phyloP scores from a whole-genome alignment of 768 basidiomycete genomes.

The Kwoniella pini region DNA sequence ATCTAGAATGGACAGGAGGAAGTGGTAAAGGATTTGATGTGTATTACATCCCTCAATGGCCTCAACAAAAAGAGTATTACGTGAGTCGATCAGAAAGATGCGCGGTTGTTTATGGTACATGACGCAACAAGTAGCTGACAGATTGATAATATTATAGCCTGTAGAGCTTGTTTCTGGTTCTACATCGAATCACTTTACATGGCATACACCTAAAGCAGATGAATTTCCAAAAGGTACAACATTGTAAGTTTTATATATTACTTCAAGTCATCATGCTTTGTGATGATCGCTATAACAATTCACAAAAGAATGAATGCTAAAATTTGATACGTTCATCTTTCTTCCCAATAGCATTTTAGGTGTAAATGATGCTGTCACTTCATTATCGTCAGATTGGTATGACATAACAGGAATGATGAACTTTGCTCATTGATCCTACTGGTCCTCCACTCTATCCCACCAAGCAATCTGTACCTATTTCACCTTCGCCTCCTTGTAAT shows the following conservation, averaged over 20 bases:
- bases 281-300: not conserved
- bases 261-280: not conserved
- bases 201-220: constrained; percentile 16
- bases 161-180: constrained; percentile 17
- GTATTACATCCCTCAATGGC: constrained; percentile 32
- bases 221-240: constrained; percentile 23
- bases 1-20: constrained; percentile 23
- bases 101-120: not conserved
- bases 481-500: too few relatives aligned
- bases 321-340: too few relatives aligned
- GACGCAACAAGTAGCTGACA: not conserved
- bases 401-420: constrained; percentile 18
- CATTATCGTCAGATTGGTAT: constrained; percentile 20
- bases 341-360: constrained; percentile 18
- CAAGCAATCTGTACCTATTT: not conserved
- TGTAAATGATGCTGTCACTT: constrained; percentile 18
- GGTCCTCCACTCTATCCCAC: not conserved
- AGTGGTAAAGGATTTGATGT: constrained; percentile 24
- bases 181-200: constrained; percentile 5
- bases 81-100: constrained; percentile 10
- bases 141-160: constrained; percentile 11
- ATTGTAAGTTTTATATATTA: constrained; percentile 17
- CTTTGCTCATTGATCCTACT: constrained; percentile 11
- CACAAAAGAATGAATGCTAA: not conserved
- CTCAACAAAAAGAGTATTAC: constrained; percentile 21